These are phyloP conservation scores for Eremochloa ophiuroides DNA, from an alignment of 176 grass and related monocot species.

Conservation along the genomic window DNA sequence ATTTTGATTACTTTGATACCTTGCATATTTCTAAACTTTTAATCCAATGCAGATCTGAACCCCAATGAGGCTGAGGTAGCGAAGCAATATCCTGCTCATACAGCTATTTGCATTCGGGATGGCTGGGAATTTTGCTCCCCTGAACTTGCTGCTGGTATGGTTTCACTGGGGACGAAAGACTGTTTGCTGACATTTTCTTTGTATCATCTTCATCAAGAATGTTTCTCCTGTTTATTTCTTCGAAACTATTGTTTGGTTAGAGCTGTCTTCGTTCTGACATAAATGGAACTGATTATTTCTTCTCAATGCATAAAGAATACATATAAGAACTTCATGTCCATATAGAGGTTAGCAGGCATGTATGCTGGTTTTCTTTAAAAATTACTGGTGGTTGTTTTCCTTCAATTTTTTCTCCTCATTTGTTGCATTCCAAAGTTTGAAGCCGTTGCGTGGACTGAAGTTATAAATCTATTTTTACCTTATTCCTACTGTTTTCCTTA, in stretches of 20 bases:
- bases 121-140: conserved; percentile 80
- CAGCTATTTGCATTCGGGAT: conserved; percentile 86
- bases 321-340: background rate
- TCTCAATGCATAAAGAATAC: background rate
- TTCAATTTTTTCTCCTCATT: conserved; percentile 23
- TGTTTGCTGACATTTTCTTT: conserved; percentile 1
- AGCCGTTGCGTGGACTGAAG: conserved; percentile 15
- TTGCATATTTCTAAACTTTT: conserved; percentile 13
- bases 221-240: conserved; percentile 12
- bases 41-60: conserved; percentile 62
- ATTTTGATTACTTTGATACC: background rate
- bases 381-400: background rate
- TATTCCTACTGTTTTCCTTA: background rate
- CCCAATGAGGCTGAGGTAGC: conserved; percentile 60
- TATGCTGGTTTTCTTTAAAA: background rate
- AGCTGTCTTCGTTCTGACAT: conserved; percentile 2
- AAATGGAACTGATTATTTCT: background rate
- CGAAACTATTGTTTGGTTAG: conserved; percentile 8
- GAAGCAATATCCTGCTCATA: conserved; percentile 85
- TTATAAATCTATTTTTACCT: conserved; percentile 19
- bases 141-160: conserved; percentile 75
- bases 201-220: conserved; percentile 12
- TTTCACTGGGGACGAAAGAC: conserved; percentile 24
- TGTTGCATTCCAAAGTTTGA: background rate
- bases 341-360: background rate